Base-by-base conservation (phyloP, 495 filamentous ascomycete genomes). In the Neohortaea acidophila region DNA sequence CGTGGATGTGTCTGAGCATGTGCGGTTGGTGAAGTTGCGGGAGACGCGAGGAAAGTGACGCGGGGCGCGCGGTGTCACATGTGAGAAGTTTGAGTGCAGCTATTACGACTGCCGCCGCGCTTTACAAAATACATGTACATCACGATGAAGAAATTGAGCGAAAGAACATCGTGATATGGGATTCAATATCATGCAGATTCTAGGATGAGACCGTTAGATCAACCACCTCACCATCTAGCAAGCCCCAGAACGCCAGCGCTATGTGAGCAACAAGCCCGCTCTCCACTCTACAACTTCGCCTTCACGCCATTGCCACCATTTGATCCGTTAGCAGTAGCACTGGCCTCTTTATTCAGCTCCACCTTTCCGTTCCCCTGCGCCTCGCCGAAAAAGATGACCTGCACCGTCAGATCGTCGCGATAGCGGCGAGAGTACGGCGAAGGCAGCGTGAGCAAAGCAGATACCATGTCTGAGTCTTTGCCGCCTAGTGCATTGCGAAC, bases 361-460 rank as follows among this genome's bases (percentile, higher is more conserved):
- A 97, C 75, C 38, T 78, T 75, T 15, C 84, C 82, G 5, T 61
- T 75, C 44, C 66, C 73, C 41, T 81, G 71, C n/a, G 59, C 50
- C 17, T 77, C 72, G 26, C 89, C 89, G 52, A 97, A 97, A 70
- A 97, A 97, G 54, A 97, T 91, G 28, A 97, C 89, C 61, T 97
- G 85, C 19, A 97, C 91, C 0, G 89, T 97, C 31, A 97, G 64
- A 59, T 97, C 89, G 55, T 97, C 89, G 40, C 82, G 73, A 49
- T 94, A 96, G 46, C 91, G 61, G 44, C 91, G 72, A 23, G 84
- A 87, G 50, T 81, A 93, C 0, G 91, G 91, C 36, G 79, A 81
- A 2, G 85, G 84, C 15, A 99, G 68, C 7, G 91, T 94, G 54
- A 99, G 63, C 39, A 99, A 65, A 9, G 89, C 87, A 55, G 82